These are phyloP conservation scores for Nevesoporus exiguus DNA, from an alignment of 768 basidiomycete genomes.

Conservation along the genomic window DNA sequence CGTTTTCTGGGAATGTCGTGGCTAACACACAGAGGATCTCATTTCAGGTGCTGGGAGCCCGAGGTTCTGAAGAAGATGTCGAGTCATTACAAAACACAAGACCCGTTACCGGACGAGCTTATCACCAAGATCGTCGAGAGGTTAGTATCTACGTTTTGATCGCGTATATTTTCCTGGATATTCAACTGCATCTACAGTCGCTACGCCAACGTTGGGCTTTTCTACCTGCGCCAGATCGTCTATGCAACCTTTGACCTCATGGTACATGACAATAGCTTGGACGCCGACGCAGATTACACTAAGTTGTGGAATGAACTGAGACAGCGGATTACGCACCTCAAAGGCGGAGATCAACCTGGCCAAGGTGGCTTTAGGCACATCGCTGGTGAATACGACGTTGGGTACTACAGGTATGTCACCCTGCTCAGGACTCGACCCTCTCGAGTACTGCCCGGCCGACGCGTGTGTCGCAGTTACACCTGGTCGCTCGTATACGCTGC, in stretches of 20 bases:
- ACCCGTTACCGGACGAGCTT: slow-evolving; percentile 60
- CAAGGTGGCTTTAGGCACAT: slow-evolving; percentile 74
- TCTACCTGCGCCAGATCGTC: slow-evolving; percentile 65
- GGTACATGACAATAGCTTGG: slow-evolving; percentile 36
- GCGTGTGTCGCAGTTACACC: slow-evolving; percentile 44
- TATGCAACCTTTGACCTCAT: slow-evolving; percentile 41
- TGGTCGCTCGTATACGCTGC: slow-evolving; percentile 66
- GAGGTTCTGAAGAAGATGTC: slow-evolving; percentile 73
- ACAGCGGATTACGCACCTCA: slow-evolving; percentile 63
- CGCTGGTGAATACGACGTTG: slow-evolving; percentile 62
- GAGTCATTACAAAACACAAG: slow-evolving; percentile 67
- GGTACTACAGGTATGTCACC: slow-evolving; percentile 55
- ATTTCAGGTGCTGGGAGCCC: slow-evolving; percentile 70
- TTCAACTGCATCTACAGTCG: slow-evolving; percentile 37
- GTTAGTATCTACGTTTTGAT: slow-evolving; percentile 26
- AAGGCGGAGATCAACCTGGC: slow-evolving; percentile 60
- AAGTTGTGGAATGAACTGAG: slow-evolving; percentile 69
- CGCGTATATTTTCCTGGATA: not conserved
- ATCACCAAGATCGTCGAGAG: slow-evolving; percentile 79
- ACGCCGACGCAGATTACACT: slow-evolving; percentile 58
- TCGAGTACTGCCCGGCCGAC: not conserved
- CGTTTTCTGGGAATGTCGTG: not conserved
- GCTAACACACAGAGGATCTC: not conserved
- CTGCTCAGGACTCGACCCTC: not conserved
- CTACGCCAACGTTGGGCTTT: slow-evolving; percentile 76